phyloP scores from a whole-genome alignment of 306 rosid genomes.

The Cotoneaster glaucophyllus region DNA sequence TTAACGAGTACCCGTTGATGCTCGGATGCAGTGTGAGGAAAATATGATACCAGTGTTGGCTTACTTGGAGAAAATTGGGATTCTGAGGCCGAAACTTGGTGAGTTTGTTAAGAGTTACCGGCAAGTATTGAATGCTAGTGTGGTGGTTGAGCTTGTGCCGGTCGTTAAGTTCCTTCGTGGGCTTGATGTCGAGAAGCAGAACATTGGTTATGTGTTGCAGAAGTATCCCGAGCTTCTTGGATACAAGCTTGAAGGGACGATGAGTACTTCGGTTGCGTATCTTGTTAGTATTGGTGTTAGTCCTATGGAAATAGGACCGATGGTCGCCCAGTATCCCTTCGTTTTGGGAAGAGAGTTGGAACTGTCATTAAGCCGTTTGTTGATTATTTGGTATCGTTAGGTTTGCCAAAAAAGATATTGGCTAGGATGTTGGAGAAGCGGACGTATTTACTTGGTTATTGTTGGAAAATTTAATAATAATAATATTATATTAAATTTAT shows the following conservation, averaged over 20 bases:
- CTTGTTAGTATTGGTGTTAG: conserved; percentile 84
- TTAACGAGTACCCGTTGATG: conserved; percentile 72
- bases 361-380: conserved; percentile 71
- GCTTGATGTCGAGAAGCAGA: conserved; percentile 78
- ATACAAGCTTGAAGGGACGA: conserved; percentile 91
- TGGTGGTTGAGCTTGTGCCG: conserved; percentile 90
- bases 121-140: conserved; percentile 89
- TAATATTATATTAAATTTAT: no score
- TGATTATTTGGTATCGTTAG: conserved; percentile 61
- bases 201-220: conserved; percentile 77
- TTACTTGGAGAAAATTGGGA: conserved; percentile 86
- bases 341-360: conserved; percentile 91
- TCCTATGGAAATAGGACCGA: conserved; percentile 91
- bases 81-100: conserved; percentile 62
- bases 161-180: conserved; percentile 84
- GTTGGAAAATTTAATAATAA: no score
- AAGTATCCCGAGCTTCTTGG: conserved; percentile 92
- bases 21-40: conserved; percentile 81
- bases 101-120: conserved; percentile 71
- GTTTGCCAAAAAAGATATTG: conserved; percentile 73
- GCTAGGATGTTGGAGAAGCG: conserved; percentile 90
- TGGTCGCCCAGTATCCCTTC: conserved; percentile 87
- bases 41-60: conserved; percentile 81
- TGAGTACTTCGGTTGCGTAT: conserved; percentile 95
- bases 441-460: conserved; percentile 67